Evolutionary conservation across 2,329 filamentous ascomycete genomes (phyloP).

Genomic region (Pseudogymnoascus sp.): DNA sequence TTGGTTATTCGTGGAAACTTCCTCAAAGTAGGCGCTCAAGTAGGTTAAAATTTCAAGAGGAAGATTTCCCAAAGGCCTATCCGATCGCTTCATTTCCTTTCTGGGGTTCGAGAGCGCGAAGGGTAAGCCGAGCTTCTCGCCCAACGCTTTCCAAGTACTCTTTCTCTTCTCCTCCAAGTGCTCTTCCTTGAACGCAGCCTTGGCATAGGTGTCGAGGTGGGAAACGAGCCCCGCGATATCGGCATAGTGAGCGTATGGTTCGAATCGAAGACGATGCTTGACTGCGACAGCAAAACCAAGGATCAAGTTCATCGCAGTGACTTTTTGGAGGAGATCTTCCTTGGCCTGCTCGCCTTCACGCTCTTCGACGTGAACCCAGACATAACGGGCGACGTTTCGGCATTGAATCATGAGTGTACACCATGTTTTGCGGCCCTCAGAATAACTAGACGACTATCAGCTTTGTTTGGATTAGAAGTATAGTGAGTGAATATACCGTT

Average conservation of each 20-base stretch:
- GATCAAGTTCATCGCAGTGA: conserved; percentile 63
- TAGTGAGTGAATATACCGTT: conserved; percentile 39
- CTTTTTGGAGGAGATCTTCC: conserved; percentile 61
- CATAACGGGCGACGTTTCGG: conserved; percentile 64
- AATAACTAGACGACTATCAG: conserved; percentile 33
- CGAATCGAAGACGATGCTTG: conserved; percentile 78
- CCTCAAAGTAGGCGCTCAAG: conserved; percentile 39
- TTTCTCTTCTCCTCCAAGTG: conserved; percentile 28
- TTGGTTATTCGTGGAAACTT: conserved; percentile 27
- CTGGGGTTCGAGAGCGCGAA: conserved; percentile 74
- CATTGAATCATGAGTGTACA: conserved; percentile 53
- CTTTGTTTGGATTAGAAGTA: conserved; percentile 11
- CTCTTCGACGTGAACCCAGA: conserved; percentile 72
- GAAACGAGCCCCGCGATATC: conserved; percentile 64
- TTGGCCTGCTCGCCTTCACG: conserved; percentile 52
- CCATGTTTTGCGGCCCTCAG: conserved; percentile 59
- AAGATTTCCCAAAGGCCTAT: conserved; percentile 71
- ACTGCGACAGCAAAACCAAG: conserved; percentile 70
- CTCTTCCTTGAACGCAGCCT: conserved; percentile 40
- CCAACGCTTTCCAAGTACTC: conserved; percentile 51
- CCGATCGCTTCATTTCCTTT: conserved; percentile 66
- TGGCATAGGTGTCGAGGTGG: conserved; percentile 71
- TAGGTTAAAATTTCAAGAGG: conserved; percentile 75
- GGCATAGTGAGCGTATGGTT: conserved; percentile 70
- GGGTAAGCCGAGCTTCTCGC: conserved; percentile 68